Evolutionary conservation across 352 stramenopile genomes (phyloP), one percentile per base, ranked within the genome.

Genomic region (Globisporangium emineosum): DNA sequence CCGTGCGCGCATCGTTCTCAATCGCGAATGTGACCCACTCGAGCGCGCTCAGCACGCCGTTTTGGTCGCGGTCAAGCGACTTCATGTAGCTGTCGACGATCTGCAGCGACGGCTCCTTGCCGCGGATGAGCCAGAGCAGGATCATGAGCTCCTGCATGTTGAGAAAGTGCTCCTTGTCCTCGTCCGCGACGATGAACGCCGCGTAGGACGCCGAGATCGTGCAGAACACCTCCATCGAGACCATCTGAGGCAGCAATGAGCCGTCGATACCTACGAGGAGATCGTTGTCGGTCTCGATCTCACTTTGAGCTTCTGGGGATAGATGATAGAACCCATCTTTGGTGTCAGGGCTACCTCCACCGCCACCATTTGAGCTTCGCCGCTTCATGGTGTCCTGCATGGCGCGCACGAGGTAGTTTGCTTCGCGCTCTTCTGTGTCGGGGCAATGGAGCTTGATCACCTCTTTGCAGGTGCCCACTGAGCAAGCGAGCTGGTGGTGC

Each of bases 11-110:
- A 42, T 91, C 79, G 43, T 64, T 81, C 50, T 83, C 77, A 3
- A 91, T 59, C 0, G 81, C 80, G 63, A 84, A 93, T 27, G 75
- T 76, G 57, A 93, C 77, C 84, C 84, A 93, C 40, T 91, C 81
- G 13, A 85, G 70, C 3, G 70, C 76, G 37, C 72, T 90, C 1
- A 93, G 70, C 21, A 64, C 47, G 35, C 71, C 75, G 45, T 89
- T 86, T 10, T 75, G 61, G 49, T 88, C 78, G 2, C 45, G 43
- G 32, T 90, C 81, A 23, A 93, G 71, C 23, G 84, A 82, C n/a
- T 75, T 76, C 77, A 88, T 86, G 59, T 88, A 81, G 53, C 60
- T 78, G 9, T 77, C 63, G 0, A 88, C 75, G 7, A 81, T 66
- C 0, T 21, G 47, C 12, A 43, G 25, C 2, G 64, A 70, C 13